Conservation (phyloP, 139 green algal genomes). For the Picochlorum sp. region DNA sequence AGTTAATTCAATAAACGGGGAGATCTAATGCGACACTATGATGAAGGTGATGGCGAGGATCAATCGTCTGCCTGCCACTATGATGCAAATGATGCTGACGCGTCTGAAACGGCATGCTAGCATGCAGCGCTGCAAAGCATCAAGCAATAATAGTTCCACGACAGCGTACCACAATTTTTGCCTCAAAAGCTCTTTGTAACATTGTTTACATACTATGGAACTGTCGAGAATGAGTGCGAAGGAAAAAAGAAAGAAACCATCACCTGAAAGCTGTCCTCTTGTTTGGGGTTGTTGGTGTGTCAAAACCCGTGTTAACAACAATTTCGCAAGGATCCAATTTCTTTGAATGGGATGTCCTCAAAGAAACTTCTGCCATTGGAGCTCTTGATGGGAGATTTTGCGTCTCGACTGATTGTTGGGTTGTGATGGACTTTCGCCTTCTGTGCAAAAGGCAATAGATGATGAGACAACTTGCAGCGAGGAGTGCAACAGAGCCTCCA, state of each 20-base stretch:
- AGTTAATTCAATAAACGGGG: too few species aligned
- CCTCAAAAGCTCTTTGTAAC: too few species aligned
- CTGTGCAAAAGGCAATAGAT: neutral
- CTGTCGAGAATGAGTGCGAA: neutral
- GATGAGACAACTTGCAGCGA: neutral
- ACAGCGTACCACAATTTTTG: too few species aligned
- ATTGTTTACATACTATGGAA: neutral
- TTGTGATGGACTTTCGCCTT: neutral
- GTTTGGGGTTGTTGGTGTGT: neutral
- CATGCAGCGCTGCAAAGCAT: too few species aligned
- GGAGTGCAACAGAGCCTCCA: neutral
- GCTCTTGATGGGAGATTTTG: neutral
- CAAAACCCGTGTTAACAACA: neutral
- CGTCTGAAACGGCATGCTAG: too few species aligned
- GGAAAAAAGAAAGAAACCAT: neutral
- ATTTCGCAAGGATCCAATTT: conserved; percentile 2
- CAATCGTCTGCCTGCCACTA: too few species aligned
- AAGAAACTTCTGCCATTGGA: neutral
- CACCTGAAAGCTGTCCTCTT: neutral
- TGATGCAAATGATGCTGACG: too few species aligned
- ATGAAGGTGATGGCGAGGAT: too few species aligned
- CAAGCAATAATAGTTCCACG: too few species aligned
- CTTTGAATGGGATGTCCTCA: neutral
- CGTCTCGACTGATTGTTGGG: neutral
- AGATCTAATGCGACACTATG: too few species aligned